Percentiles rank a stretch among this genome's conserved stretches.
Conservation (phyloP, 106 monocot genomes). For the Apostasia shenzhenica region DNA sequence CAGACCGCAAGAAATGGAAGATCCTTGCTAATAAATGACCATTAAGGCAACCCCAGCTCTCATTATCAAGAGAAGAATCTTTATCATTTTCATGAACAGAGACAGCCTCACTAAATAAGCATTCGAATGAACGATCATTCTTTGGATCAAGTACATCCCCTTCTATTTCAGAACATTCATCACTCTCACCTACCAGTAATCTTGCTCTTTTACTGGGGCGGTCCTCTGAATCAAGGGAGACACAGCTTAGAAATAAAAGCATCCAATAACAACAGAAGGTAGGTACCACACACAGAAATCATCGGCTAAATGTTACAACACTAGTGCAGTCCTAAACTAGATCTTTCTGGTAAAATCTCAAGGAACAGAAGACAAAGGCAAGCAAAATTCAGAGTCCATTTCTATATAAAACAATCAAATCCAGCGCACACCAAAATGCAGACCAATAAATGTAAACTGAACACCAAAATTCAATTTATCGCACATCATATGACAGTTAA, state of each 20-base stretch:
- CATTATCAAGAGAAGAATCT: conserved; percentile 15
- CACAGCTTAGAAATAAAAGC: not conserved
- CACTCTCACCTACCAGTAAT: conserved; percentile 44
- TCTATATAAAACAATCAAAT: too few species aligned
- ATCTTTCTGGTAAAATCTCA: too few species aligned
- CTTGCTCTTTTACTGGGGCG: conserved; percentile 60
- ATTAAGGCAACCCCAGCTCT: conserved; percentile 68
- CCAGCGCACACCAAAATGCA: too few species aligned
- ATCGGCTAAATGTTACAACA: too few species aligned
- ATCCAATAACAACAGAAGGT: not conserved
- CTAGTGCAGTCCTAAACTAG: too few species aligned
- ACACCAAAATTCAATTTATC: too few species aligned
- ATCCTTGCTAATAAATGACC: conserved; percentile 65
- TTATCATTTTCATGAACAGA: conserved; percentile 20
- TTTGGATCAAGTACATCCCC: conserved; percentile 36
- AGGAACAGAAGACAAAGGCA: too few species aligned
- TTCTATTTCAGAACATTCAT: conserved; percentile 40
- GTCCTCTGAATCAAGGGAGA: conserved; percentile 38
- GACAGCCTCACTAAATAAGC: conserved; percentile 39
- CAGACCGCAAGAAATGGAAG: conserved; percentile 79
- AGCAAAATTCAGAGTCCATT: too few species aligned
- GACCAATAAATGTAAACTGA: too few species aligned
- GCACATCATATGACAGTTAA: too few species aligned
- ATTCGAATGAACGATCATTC: conserved; percentile 67
- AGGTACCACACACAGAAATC: too few species aligned